Base-by-base conservation (phyloP, 257 asterid genomes). In the Solanum clarkiae region DNA sequence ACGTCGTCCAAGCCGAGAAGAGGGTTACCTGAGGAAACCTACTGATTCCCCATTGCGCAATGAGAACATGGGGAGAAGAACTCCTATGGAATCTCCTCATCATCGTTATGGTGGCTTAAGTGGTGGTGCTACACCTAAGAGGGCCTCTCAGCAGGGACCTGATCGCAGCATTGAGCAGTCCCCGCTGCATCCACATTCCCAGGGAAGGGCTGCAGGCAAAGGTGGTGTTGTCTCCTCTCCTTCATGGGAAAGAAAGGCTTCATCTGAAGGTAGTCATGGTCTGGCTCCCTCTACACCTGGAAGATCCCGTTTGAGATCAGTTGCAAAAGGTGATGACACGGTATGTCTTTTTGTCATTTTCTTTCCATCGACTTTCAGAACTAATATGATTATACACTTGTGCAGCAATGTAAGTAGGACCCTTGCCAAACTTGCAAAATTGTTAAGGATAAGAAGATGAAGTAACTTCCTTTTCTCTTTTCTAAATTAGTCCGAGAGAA, bases 251-350 rank as follows among this genome's bases (percentile, higher is more conserved):
- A 92, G 93, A 90, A 95, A 89, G 86, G 89, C 88, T 87, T 75
- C 91, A 6, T 85, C 91, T 57, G 98, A 94, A 57, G 94, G 95
- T 66, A 86, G 87, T 87, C 95, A 88, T 17, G 91, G 93, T 53
- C 85, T 88, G 80, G 94, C 94, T 42, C 97, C 97, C 86, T 89
- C 91, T 49, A 95, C 98, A 85, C 98, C 97, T 20, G 98, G 97
- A 83, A 92, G 98, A 80, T 94, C 97, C 54, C 94, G 98, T 75
- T 86, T 95, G 92, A 92, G 93, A 91, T 91, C 98, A 32, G 93
- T 90, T 40, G 86, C 94, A 7, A 88, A 91, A 88, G 98, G 94
- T 86, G 94, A 93, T 88, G 95, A 92, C 83, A 91, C 93, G 20
- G 98, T 95, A 94, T 87, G 87, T 77, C 82, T 69, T 86, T 86